phyloP scores from a whole-genome alignment of 805 yeast species.

The Candida coleopterorum region DNA sequence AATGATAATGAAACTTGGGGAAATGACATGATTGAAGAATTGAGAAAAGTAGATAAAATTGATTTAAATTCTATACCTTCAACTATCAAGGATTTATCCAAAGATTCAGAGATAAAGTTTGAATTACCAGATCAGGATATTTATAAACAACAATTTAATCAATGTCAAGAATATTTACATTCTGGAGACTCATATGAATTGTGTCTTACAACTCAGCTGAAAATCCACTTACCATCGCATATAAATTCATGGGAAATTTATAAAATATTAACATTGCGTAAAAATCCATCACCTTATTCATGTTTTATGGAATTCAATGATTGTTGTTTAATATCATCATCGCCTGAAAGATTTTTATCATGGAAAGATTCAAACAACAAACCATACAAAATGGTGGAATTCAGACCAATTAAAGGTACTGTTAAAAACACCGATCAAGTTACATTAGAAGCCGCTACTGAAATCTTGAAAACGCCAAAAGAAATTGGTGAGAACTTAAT shows the following conservation, averaged over 20 bases:
- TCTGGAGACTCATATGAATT: slow-evolving; percentile 92
- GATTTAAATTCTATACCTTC: slow-evolving; percentile 19
- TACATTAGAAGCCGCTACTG: slow-evolving; percentile 54
- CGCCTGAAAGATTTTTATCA: slow-evolving; percentile 88
- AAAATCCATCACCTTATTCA: slow-evolving; percentile 92
- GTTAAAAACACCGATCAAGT: slow-evolving; percentile 61
- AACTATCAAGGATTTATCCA: slow-evolving; percentile 18
- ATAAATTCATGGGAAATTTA: slow-evolving; percentile 75
- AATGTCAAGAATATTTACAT: slow-evolving; percentile 63
- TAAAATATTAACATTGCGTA: slow-evolving; percentile 53
- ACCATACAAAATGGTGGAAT: slow-evolving; percentile 47
- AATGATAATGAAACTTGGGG: slow-evolving; percentile 37
- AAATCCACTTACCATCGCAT: slow-evolving; percentile 45
- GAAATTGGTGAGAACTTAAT: slow-evolving; percentile 94
- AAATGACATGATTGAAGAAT: slow-evolving; percentile 11
- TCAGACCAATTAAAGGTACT: slow-evolving; percentile 96
- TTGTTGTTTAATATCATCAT: slow-evolving; percentile 68
- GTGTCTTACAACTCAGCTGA: slow-evolving; percentile 78
- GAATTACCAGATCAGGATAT: slow-evolving; percentile 48
- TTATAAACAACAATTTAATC: slow-evolving; percentile 52
- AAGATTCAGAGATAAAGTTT: slow-evolving; percentile 25
- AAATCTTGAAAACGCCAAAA: slow-evolving; percentile 73
- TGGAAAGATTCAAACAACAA: slow-evolving; percentile 48
- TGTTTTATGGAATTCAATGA: slow-evolving; percentile 70
- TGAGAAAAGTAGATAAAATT: slow-evolving; percentile 9